Evolutionary conservation across 1,284 basidiomycete species (phyloP), one percentile per base, ranked within the genome.

Genomic region (Exobasidium cylindrosporum): DNA sequence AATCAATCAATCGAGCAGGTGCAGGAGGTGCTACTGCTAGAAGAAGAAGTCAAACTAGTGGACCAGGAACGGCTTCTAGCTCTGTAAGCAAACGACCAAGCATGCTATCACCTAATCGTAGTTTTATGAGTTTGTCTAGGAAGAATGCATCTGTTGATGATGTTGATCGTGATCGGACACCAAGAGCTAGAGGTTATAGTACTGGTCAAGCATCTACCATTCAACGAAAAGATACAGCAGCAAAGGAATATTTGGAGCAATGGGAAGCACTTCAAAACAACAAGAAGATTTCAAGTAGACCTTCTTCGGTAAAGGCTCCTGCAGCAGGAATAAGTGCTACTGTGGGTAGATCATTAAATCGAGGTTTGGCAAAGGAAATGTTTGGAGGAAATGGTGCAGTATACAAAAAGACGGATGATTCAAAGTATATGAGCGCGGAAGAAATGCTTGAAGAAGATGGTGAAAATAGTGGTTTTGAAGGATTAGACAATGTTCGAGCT

Each of bases 381-480:
- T 50, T 50, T 50, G 47, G 47, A 28, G 26, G 26, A 4, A 28
- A 21, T 2, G 26, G 47, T 28, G 47, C 47, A 14, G 4, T 28
- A 5, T 13, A 13, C 5, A 24, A 14, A 28, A 21, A 14, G 13
- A 28, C 21, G 26, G 7, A 6, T n/a, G 47, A 50, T 28, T 14
- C 21, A 21, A 50, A 28, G 21, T 50, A 24, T 24, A 55, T 72
- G 65, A 77, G 72, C 29, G 74, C 76, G 1, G 76, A 78, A 53
- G 46, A 77, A 64, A 78, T 76, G 70, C 68, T 78, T 65, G 88
- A 87, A 44, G 88, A 88, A 46, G 83, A 88, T 73, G 83, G 88
- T 72, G 88, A 87, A 7, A 90, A 92, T 67, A 88, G 88, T 55
- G 90, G 86, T 1, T 98, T 87, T 77, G 94, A 97, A 73, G 95